Conservation (phyloP, 305 asterid species). For the Ruellia speciosa region DNA sequence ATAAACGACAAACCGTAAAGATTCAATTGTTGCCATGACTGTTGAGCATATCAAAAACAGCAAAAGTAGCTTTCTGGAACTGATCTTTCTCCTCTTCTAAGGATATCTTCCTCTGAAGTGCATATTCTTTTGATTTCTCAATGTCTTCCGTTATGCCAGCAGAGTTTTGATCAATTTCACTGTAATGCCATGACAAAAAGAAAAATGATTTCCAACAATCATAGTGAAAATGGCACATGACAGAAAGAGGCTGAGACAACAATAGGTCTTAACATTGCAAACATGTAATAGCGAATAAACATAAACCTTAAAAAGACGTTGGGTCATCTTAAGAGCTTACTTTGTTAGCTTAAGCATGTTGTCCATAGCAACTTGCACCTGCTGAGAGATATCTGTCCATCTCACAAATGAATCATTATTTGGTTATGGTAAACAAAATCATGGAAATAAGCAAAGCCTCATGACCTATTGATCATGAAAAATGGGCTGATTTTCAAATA, state of each 20-base stretch:
- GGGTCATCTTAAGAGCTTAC: slow-evolving; percentile 37
- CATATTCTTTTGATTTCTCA: slow-evolving; percentile 57
- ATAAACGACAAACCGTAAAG: too few species aligned
- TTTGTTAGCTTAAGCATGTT: slow-evolving; percentile 73
- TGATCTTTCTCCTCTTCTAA: slow-evolving; percentile 66
- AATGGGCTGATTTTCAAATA: slow-evolving; percentile 3
- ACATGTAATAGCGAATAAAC: not conserved
- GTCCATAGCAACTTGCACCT: slow-evolving; percentile 64
- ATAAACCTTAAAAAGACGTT: not conserved
- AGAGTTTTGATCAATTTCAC: slow-evolving; percentile 71
- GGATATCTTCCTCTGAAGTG: slow-evolving; percentile 55
- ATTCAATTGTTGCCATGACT: not conserved
- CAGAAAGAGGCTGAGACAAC: too few species aligned
- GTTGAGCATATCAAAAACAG: slow-evolving; percentile 39
- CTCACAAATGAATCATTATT: slow-evolving; percentile 4
- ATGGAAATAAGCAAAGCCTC: slow-evolving; percentile 9
- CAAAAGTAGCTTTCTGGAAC: slow-evolving; percentile 72
- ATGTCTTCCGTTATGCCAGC: slow-evolving; percentile 60
- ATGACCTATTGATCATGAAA: slow-evolving; percentile 11
- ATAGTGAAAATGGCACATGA: too few species aligned
- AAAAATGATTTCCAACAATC: not conserved
- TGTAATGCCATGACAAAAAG: slow-evolving; percentile 21
- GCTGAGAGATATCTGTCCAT: slow-evolving; percentile 67
- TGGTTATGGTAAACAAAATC: slow-evolving; percentile 6
- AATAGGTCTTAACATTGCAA: not conserved